Evolutionary conservation across 352 stramenopile genomes (phyloP).

Genomic region (Pythium dissimile): DNA sequence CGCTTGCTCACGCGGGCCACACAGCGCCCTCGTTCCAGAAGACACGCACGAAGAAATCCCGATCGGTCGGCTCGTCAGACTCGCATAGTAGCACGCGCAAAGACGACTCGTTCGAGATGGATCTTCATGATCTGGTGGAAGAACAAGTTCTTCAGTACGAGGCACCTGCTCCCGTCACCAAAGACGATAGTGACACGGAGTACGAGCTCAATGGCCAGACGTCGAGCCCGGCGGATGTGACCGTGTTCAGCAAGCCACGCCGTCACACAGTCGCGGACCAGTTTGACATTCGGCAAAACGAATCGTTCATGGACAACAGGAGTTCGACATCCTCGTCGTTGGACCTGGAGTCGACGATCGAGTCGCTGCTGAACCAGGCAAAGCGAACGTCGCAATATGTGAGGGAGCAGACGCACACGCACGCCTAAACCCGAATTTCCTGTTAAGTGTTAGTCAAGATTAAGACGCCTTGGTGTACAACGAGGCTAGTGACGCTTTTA

Average conservation of each 20-base stretch:
- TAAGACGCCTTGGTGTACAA: neutral
- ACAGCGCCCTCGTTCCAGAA: constrained; percentile 41
- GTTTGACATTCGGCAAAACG: constrained; percentile 27
- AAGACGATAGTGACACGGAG: constrained; percentile 15
- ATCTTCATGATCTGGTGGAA: constrained; percentile 55
- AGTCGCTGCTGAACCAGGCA: constrained; percentile 64
- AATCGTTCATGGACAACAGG: constrained; percentile 16
- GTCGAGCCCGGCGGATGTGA: constrained; percentile 1
- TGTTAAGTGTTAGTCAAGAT: constrained; percentile 10
- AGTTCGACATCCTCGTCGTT: constrained; percentile 45
- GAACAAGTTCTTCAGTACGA: constrained; percentile 35
- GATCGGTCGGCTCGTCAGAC: constrained; percentile 62
- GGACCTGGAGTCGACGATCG: constrained; percentile 69
- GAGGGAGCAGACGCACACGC: constrained; percentile 13
- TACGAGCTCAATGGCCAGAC: constrained; percentile 20
- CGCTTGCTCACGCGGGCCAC: constrained; percentile 16
- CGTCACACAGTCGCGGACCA: constrained; percentile 40
- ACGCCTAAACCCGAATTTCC: constrained; percentile 8
- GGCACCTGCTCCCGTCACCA: constrained; percentile 11
- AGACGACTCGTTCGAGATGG: constrained; percentile 52
- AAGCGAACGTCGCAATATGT: constrained; percentile 56
- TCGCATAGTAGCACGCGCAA: constrained; percentile 51
- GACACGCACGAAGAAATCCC: constrained; percentile 33
- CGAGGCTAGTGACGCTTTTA: constrained; percentile 1
- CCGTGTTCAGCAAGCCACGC: neutral